Evolutionary conservation across 805 yeast species (phyloP).

Genomic region (Groenewaldozyma tartarivorans): DNA sequence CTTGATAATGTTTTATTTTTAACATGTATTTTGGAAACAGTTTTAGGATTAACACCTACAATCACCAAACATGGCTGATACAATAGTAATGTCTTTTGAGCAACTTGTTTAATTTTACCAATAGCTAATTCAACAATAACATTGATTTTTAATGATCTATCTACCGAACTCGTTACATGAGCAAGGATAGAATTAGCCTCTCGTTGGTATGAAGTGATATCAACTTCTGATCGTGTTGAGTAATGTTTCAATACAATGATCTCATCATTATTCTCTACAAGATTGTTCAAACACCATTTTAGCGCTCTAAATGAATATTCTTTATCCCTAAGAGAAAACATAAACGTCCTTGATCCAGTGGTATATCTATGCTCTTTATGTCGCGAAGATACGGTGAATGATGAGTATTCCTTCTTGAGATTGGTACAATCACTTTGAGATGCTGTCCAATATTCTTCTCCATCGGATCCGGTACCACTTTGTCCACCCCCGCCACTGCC

Average conservation of each 20-base stretch:
- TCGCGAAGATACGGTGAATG: constrained; percentile 15
- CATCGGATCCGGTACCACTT: too few relatives aligned
- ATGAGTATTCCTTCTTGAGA: constrained; percentile 7
- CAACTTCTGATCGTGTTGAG: constrained; percentile 1
- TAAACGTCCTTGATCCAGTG: constrained; percentile 12
- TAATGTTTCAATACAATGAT: constrained; percentile 15
- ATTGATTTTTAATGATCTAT: constrained; percentile 10
- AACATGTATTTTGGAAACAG: constrained; percentile 49
- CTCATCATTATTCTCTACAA: constrained; percentile 18
- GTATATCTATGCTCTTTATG: constrained; percentile 9
- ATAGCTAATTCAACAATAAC: constrained; percentile 53
- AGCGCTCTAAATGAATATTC: constrained; percentile 12
- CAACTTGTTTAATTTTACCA: constrained; percentile 45
- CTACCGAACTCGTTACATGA: constrained; percentile 8
- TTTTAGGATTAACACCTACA: constrained; percentile 35
- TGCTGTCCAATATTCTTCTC: too few relatives aligned
- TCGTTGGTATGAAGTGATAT: constrained; percentile 7
- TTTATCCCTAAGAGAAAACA: constrained; percentile 14
- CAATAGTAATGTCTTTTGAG: constrained; percentile 49
- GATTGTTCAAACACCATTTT: constrained; percentile 12
- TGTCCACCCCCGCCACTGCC: too few relatives aligned
- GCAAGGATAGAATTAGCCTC: constrained; percentile 14
- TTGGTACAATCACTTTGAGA: constrained; percentile 4
- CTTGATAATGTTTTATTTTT: constrained; percentile 47
- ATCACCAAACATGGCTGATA: constrained; percentile 53